These are phyloP conservation scores for Wickerhamomyces queroliae DNA, from an alignment of 805 yeast species.

Conservation along the genomic window DNA sequence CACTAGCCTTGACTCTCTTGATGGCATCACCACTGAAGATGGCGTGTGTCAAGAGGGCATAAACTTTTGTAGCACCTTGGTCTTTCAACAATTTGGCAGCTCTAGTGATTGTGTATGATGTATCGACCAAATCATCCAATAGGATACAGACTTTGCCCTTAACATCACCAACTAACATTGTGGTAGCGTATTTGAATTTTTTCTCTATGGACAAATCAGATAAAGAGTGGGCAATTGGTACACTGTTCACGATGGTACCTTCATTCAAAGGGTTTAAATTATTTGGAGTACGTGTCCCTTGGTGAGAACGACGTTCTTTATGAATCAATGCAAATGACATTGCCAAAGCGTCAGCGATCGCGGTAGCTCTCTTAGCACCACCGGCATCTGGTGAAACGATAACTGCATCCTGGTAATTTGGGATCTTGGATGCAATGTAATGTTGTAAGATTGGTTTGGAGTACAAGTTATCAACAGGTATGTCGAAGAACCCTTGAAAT, in stretches of 20 bases:
- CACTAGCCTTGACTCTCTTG: slow-evolving; percentile 56
- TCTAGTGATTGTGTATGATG: slow-evolving; percentile 84
- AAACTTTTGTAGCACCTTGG: slow-evolving; percentile 85
- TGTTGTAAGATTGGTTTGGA: slow-evolving; percentile 84
- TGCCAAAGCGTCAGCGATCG: slow-evolving; percentile 85
- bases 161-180: slow-evolving; percentile 96
- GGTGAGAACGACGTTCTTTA: slow-evolving; percentile 70
- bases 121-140: slow-evolving; percentile 90
- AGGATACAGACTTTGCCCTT: slow-evolving; percentile 80
- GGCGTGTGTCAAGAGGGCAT: slow-evolving; percentile 89
- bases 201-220: slow-evolving; percentile 12
- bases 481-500: slow-evolving; percentile 94
- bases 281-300: slow-evolving; percentile 24
- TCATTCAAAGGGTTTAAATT: slow-evolving; percentile 11
- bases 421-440: slow-evolving; percentile 72
- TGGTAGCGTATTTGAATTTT: slow-evolving; percentile 54
- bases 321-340: slow-evolving; percentile 92
- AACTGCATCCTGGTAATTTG: slow-evolving; percentile 78
- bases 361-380: slow-evolving; percentile 96
- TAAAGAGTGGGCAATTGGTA: slow-evolving; percentile 13
- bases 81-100: slow-evolving; percentile 91
- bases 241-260: slow-evolving; percentile 1
- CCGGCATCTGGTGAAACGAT: slow-evolving; percentile 98
- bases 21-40: slow-evolving; percentile 90
- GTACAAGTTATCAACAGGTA: slow-evolving; percentile 92